A percentile compares a stretch with the other conserved stretches of the same genome.
phyloP scores from a whole-genome alignment of 2,329 filamentous ascomycete species.

The Aspergillus puulaauensis region DNA sequence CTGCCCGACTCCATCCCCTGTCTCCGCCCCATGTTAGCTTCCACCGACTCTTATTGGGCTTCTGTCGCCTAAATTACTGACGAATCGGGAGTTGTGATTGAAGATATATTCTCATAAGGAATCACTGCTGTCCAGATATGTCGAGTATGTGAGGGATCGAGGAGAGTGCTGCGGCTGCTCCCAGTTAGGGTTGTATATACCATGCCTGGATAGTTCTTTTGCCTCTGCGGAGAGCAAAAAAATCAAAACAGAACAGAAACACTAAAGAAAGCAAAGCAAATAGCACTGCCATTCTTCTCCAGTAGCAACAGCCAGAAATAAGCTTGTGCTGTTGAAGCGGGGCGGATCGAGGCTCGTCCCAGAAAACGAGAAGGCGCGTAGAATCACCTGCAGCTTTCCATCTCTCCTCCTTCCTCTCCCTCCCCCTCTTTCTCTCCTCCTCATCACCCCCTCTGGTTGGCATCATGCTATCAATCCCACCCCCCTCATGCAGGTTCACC shows the following conservation, averaged over 20 bases:
- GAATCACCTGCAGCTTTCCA: slow-evolving; percentile 16
- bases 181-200: too few relatives aligned
- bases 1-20: background rate
- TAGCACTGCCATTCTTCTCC: background rate
- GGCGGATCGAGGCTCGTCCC: slow-evolving; percentile 24
- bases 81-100: background rate
- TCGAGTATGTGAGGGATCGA: too few relatives aligned
- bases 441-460: slow-evolving; percentile 11
- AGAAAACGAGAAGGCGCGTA: slow-evolving; percentile 9
- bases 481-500: slow-evolving; percentile 20
- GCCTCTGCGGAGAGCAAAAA: background rate
- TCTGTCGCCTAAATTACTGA: background rate
- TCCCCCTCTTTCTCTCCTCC: background rate
- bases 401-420: background rate
- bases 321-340: slow-evolving; percentile 23
- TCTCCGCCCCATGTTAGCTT: background rate
- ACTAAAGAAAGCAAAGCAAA: background rate
- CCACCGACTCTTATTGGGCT: background rate
- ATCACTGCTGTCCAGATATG: too few relatives aligned
- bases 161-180: too few relatives aligned
- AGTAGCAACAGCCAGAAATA: slow-evolving; percentile 1
- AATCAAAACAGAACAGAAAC: background rate
- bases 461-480: slow-evolving; percentile 13
- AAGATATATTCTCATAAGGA: background rate
- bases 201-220: too few relatives aligned